Conservation (phyloP, 2,329 filamentous ascomycete genomes). For the Diaporthe ilicicola region DNA sequence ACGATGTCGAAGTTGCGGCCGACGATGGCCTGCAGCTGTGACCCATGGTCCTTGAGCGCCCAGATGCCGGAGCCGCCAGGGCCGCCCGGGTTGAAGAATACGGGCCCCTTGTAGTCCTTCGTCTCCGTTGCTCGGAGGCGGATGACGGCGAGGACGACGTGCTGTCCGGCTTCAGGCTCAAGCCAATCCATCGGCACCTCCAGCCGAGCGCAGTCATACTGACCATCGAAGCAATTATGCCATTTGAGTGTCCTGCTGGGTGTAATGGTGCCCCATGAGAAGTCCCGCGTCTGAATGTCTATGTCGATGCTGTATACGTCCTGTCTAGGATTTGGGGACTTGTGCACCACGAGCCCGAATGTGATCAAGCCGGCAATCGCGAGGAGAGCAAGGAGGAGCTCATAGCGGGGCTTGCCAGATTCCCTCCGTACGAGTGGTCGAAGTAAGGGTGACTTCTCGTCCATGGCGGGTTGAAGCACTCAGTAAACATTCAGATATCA, state of each 20-base stretch:
- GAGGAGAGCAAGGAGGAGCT: constrained; percentile 22
- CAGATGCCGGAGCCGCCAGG: constrained; percentile 58
- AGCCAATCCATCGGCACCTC: constrained; percentile 53
- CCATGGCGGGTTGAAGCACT: constrained; percentile 15
- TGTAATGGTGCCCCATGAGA: constrained; percentile 37
- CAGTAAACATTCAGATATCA: too few species aligned
- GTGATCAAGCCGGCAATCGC: constrained; percentile 10
- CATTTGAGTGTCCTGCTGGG: constrained; percentile 44
- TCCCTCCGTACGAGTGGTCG: constrained; percentile 21
- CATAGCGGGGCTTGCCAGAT: constrained; percentile 13
- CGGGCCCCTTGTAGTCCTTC: constrained; percentile 42
- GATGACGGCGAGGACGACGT: constrained; percentile 48
- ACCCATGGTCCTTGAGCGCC: constrained; percentile 45
- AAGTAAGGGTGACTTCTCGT: constrained; percentile 30
- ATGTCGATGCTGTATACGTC: constrained; percentile 9
- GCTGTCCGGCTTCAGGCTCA: constrained; percentile 43
- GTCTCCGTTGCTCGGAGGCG: constrained; percentile 44
- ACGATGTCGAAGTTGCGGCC: constrained; percentile 60
- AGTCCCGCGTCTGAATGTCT: neutral
- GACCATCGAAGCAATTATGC: constrained; percentile 45
- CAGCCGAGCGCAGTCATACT: constrained; percentile 48
- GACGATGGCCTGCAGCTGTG: constrained; percentile 52
- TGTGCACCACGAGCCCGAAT: constrained; percentile 25
- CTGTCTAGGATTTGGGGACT: constrained; percentile 26
- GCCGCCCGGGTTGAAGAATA: constrained; percentile 54